Base-by-base conservation (phyloP, 192 early-diverging fungal species). In the Gigaspora rosea region DNA sequence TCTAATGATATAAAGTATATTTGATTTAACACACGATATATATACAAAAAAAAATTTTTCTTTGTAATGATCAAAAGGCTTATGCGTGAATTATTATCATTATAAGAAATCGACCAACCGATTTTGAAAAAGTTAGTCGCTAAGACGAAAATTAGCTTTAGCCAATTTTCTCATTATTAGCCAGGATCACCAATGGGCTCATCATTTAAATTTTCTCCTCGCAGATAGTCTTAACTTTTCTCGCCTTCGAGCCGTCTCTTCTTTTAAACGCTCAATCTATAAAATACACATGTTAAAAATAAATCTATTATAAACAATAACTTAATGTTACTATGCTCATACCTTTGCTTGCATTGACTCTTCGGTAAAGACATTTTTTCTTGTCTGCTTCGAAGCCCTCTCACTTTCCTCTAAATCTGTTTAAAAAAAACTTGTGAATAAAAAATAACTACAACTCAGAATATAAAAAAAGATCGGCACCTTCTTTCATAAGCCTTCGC, bases 331-430 rank as follows among this genome's bases (percentile, higher is more conserved):
- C 35, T 18, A 4, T 33, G 13, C 4, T 32, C 4, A 15, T 27
- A 85, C 70, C 62, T 85, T 83, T 12, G 80, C 80, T 48, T 79
- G 62, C 16, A 70, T 73, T 35, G 79, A 61, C 15, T 80, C 80
- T 63, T 82, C 80, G 2, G 80, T 69, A 49, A 75, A 67, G 10
- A 41, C 58, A 15, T 78, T 73, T 15, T 68, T 75, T 56, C 80
- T 83, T 2, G 76, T 33, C 36, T 73, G 76, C 48, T 82, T 86
- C 18, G 80, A 82, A 13, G 70, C 77, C 8, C 75, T 79, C 49
- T 86, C 85, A 41, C 79, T 56, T 50, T 71, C 73, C 47, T 84
- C 85, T 16, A 86, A 57, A 52, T 84, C 82, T 76, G 10, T 64
- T 3, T 41, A 8, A 58, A 13, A 33, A 57, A 15, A 18, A 54